Conservation (phyloP, 108 stramenopile genomes). For the Fistulifera solaris region DNA sequence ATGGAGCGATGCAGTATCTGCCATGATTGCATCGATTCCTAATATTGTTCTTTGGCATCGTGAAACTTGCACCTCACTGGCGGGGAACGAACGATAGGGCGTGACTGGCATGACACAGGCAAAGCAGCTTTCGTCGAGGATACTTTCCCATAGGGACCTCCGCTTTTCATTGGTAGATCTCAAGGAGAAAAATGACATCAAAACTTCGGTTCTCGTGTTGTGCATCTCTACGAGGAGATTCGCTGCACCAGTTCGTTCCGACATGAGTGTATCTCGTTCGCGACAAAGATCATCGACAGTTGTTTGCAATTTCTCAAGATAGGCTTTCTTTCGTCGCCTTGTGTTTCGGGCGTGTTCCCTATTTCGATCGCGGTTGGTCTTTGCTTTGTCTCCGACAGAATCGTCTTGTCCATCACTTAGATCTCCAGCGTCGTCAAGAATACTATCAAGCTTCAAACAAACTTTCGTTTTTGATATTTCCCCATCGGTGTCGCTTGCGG, state of each 20-base stretch:
- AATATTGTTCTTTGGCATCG: constrained; percentile 84
- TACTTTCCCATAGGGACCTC: constrained; percentile 69
- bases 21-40: constrained; percentile 92
- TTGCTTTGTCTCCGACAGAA: constrained; percentile 53
- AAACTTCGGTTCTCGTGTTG: constrained; percentile 77
- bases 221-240: constrained; percentile 69
- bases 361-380: constrained; percentile 85
- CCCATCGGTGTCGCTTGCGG: constrained; percentile 72
- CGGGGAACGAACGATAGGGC: constrained; percentile 89
- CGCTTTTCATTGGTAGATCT: constrained; percentile 65
- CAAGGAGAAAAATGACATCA: constrained; percentile 73
- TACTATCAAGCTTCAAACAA: background rate
- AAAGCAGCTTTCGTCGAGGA: constrained; percentile 84
- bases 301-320: constrained; percentile 84
- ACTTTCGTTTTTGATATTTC: constrained; percentile 3
- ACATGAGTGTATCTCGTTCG: constrained; percentile 67
- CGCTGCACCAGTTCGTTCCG: constrained; percentile 67
- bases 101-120: constrained; percentile 81
- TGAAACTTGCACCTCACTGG: constrained; percentile 84
- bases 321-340: constrained; percentile 89
- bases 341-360: constrained; percentile 91
- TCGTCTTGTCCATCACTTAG: constrained; percentile 20
- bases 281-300: constrained; percentile 83
- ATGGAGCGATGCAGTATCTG: constrained; percentile 82
- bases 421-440: background rate